These are phyloP conservation scores for Starmerella floris DNA, from an alignment of 805 yeast genomes.

Conservation along the genomic window DNA sequence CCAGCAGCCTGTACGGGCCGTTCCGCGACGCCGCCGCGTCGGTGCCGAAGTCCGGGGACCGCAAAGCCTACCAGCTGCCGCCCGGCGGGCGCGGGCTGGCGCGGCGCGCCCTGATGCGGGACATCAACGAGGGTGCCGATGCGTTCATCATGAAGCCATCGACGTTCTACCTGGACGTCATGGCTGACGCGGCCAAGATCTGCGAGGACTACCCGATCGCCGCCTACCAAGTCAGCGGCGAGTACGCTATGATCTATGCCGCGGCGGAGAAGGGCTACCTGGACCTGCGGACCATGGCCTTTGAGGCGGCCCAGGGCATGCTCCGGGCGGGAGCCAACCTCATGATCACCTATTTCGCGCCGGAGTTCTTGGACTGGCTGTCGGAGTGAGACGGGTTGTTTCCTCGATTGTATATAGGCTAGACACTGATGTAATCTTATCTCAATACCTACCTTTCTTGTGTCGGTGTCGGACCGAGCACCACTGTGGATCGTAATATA, in stretches of 20 bases:
- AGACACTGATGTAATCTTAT: too few species aligned
- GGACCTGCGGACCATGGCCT: slow-evolving; percentile 62
- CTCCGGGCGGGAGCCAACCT: slow-evolving; percentile 92
- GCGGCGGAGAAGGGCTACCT: slow-evolving; percentile 92
- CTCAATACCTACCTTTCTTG: too few species aligned
- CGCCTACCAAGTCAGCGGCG: slow-evolving; percentile 94
- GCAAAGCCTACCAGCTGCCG: slow-evolving; percentile 87
- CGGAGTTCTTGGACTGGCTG: slow-evolving; percentile 85
- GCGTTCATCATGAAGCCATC: slow-evolving; percentile 93
- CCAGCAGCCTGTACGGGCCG: slow-evolving; percentile 88
- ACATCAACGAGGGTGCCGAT: slow-evolving; percentile 85
- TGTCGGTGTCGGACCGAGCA: too few species aligned
- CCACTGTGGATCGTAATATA: not conserved
- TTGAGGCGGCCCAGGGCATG: slow-evolving; percentile 82
- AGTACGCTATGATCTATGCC: slow-evolving; percentile 94
- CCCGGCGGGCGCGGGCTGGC: slow-evolving; percentile 88
- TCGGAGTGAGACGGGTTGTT: too few species aligned
- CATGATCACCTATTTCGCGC: slow-evolving; percentile 84
- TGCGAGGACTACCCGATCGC: slow-evolving; percentile 80
- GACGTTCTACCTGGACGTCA: slow-evolving; percentile 83
- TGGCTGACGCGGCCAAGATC: slow-evolving; percentile 72
- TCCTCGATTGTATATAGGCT: too few species aligned
- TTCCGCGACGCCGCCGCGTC: slow-evolving; percentile 97
- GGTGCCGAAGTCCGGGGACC: slow-evolving; percentile 77
- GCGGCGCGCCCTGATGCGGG: slow-evolving; percentile 76